These are phyloP conservation scores for Allodekkera sacchari DNA, from an alignment of 805 yeast species.

Conservation along the genomic window DNA sequence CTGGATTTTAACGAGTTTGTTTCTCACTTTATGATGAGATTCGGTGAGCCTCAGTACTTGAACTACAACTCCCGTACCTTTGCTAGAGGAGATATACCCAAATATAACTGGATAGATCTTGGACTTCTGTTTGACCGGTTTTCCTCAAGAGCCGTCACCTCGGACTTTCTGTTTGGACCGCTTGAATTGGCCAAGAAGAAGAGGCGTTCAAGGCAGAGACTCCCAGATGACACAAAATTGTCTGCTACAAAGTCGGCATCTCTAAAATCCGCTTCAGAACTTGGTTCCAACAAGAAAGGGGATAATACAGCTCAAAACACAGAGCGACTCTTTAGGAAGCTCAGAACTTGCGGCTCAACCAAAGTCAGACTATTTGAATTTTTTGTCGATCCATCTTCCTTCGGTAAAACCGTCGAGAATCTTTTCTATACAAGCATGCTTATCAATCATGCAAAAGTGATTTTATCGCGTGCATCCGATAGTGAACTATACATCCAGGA, in stretches of 20 bases:
- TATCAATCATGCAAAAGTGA: slow-evolving; percentile 61
- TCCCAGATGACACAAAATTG: slow-evolving; percentile 33
- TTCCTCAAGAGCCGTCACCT: slow-evolving; percentile 38
- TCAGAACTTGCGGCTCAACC: slow-evolving; percentile 23
- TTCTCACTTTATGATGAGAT: slow-evolving; percentile 28
- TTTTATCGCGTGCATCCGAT: slow-evolving; percentile 38
- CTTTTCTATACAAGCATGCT: slow-evolving; percentile 77
- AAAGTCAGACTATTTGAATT: slow-evolving; percentile 55
- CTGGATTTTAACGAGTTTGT: slow-evolving; percentile 42
- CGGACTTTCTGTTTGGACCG: slow-evolving; percentile 67
- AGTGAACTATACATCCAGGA: slow-evolving; percentile 28
- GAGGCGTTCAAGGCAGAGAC: slow-evolving; percentile 24
- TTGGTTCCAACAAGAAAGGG: slow-evolving; percentile 38
- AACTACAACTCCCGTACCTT: slow-evolving; percentile 24
- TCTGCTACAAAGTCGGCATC: slow-evolving; percentile 43
- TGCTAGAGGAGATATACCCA: slow-evolving; percentile 11
- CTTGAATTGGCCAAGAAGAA: slow-evolving; percentile 49
- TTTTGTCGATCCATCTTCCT: slow-evolving; percentile 68
- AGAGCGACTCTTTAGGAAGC: slow-evolving; percentile 34
- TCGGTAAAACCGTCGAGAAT: slow-evolving; percentile 74
- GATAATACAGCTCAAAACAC: slow-evolving; percentile 61
- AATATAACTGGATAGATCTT: slow-evolving; percentile 50
- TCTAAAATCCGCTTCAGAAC: slow-evolving; percentile 41
- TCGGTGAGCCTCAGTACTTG: slow-evolving; percentile 17
- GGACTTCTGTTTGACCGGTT: slow-evolving; percentile 43